Conservation (phyloP, 768 basidiomycete species). For the Sporobolomyces roseus region DNA sequence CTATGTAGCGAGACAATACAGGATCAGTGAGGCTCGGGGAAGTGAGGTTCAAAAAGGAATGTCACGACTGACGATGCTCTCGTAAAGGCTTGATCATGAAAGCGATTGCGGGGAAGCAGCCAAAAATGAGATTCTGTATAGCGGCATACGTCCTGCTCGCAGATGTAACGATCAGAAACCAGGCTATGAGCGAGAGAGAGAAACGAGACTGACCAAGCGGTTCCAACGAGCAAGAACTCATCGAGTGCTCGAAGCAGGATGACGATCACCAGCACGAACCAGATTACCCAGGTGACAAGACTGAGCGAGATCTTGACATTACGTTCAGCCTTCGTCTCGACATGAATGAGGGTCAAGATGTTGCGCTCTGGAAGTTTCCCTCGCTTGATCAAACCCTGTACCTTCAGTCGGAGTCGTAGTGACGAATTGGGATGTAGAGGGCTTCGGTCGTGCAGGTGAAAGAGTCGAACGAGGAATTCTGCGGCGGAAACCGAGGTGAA, state of each 20-base stretch:
- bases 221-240: neutral
- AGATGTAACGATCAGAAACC: neutral
- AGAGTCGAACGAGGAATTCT: neutral
- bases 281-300: neutral
- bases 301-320: neutral
- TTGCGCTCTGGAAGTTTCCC: neutral
- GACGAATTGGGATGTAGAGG: neutral
- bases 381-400: neutral
- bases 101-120: neutral
- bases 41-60: neutral
- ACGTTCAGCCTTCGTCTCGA: constrained; percentile 1
- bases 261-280: constrained; percentile 4
- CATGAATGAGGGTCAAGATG: constrained; percentile 2
- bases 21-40: neutral
- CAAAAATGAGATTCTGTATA: constrained; percentile 22
- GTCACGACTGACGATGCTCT: neutral
- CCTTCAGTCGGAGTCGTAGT: neutral
- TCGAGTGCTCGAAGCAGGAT: neutral
- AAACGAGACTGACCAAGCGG: neutral
- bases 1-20: too few relatives aligned
- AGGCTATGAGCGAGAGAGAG: neutral
- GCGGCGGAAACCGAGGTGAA: constrained; percentile 6
- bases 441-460: neutral
- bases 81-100: constrained; percentile 1
- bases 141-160: constrained; percentile 6